A percentile compares a stretch with the other conserved stretches of the same genome.
Conservation (phyloP, 225 moss, liverwort and hornwort species). For the Polytrichum commune region DNA sequence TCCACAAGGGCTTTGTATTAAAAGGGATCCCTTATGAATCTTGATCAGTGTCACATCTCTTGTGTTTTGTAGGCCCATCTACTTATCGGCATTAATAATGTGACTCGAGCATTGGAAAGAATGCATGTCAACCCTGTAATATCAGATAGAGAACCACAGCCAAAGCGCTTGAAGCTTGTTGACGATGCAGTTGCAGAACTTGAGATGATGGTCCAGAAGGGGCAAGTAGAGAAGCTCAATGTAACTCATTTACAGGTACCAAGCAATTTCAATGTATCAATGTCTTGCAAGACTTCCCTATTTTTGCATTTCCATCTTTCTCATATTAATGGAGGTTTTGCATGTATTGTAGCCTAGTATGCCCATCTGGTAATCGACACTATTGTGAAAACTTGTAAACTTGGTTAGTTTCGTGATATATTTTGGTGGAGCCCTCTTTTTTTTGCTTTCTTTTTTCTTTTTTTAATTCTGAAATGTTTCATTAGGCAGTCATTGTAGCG, state of each 20-base stretch:
- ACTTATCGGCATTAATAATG: conserved; percentile 61
- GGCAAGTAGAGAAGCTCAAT: conserved; percentile 16
- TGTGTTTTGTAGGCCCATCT: conserved; percentile 39
- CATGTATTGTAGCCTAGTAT: no score
- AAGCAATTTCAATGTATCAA: no score
- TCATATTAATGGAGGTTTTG: no score
- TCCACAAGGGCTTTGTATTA: no score
- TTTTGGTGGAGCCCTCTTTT: neutral
- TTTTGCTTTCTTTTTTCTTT: neutral
- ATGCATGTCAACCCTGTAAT: conserved; percentile 39
- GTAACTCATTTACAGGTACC: conserved; percentile 36
- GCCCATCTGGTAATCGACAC: no score
- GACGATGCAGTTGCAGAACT: conserved; percentile 21
- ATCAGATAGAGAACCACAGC: conserved; percentile 17
- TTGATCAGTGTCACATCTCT: neutral
- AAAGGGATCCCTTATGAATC: no score
- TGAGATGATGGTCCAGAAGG: conserved; percentile 18
- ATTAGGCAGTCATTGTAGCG: conserved; percentile 67
- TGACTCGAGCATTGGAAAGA: conserved; percentile 61
- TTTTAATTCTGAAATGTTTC: neutral
- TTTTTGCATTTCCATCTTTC: no score
- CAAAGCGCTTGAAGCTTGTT: conserved; percentile 29
- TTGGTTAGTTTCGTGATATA: neutral
- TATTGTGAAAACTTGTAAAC: neutral
- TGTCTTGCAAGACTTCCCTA: no score